A percentile compares a stretch with the other conserved stretches of the same genome.
Evolutionary conservation across 495 filamentous ascomycete genomes (phyloP).

Genomic region (Penicillium pancosmium): DNA sequence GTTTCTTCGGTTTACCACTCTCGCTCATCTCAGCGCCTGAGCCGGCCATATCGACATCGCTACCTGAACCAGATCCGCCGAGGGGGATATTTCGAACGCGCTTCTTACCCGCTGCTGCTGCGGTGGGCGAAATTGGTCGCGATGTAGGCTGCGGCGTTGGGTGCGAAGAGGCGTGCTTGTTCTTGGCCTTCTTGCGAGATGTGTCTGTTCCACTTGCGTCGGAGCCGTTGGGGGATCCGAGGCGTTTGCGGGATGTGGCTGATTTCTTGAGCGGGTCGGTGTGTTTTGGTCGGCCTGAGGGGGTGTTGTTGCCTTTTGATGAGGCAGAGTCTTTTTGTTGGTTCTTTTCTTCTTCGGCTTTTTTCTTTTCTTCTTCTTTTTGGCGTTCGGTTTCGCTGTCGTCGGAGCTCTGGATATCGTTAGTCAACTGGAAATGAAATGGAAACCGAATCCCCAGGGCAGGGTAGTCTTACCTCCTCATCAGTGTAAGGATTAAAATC

Average conservation of each 20-base stretch:
- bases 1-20: conserved; percentile 67
- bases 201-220: conserved; percentile 91
- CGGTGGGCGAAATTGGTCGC: conserved; percentile 53
- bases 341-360: conserved; percentile 63
- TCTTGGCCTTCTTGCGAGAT: conserved; percentile 85
- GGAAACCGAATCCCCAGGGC: too few relatives aligned
- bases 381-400: conserved; percentile 52
- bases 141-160: conserved; percentile 58
- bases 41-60: conserved; percentile 76
- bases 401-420: conserved; percentile 42
- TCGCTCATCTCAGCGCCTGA: conserved; percentile 71
- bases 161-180: conserved; percentile 47
- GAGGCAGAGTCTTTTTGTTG: conserved; percentile 57
- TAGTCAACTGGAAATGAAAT: background rate
- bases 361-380: conserved; percentile 72
- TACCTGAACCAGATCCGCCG: conserved; percentile 64
- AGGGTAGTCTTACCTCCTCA: conserved; percentile 40
- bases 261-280: conserved; percentile 60
- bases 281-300: conserved; percentile 62
- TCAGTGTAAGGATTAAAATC: conserved; percentile 76
- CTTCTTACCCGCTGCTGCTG: conserved; percentile 42
- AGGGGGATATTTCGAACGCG: conserved; percentile 44
- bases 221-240: conserved; percentile 84
- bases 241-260: conserved; percentile 68
- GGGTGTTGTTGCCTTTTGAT: conserved; percentile 74